Percentiles rank a stretch among this genome's conserved stretches.
Evolutionary conservation across 1,139 yeast genomes (phyloP).

Genomic region (Pichia sp.): DNA sequence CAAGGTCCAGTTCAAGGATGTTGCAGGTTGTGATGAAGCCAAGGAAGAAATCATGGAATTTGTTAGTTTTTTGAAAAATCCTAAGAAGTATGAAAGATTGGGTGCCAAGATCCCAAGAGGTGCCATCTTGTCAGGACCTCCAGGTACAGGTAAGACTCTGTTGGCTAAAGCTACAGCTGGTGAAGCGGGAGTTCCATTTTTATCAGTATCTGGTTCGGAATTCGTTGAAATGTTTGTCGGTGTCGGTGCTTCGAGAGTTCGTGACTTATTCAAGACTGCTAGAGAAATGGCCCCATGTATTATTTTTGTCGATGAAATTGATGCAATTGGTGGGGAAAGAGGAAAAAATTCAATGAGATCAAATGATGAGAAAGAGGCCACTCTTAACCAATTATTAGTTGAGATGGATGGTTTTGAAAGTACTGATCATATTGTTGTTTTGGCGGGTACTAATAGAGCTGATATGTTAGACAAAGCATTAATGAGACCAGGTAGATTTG

Average conservation of each 20-base stretch:
- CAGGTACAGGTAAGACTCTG: constrained; percentile 81
- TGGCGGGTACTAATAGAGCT: constrained; percentile 79
- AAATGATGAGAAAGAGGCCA: constrained; percentile 75
- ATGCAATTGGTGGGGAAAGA: constrained; percentile 78
- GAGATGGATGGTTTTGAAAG: constrained; percentile 82
- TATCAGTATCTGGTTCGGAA: constrained; percentile 93
- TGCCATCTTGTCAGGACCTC: constrained; percentile 76
- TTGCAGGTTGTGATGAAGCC: constrained; percentile 79
- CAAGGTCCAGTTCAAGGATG: constrained; percentile 66
- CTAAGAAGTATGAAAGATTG: constrained; percentile 61
- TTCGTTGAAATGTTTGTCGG: constrained; percentile 99
- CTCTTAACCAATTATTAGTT: constrained; percentile 68
- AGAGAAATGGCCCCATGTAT: constrained; percentile 76
- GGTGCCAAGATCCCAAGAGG: constrained; percentile 85
- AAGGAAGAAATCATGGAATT: constrained; percentile 83
- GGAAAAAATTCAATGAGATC: constrained; percentile 47
- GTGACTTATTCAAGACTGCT: constrained; percentile 74
- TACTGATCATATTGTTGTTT: constrained; percentile 68
- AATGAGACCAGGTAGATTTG: constrained; percentile 80
- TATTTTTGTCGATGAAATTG: constrained; percentile 75
- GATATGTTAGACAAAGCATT: constrained; percentile 72
- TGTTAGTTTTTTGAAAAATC: constrained; percentile 69
- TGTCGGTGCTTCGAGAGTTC: constrained; percentile 90
- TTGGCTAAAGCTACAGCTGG: constrained; percentile 82
- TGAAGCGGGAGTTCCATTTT: constrained; percentile 78